Evolutionary conservation across 306 rosid species (phyloP).

Genomic region (Lathyrus aphaca): DNA sequence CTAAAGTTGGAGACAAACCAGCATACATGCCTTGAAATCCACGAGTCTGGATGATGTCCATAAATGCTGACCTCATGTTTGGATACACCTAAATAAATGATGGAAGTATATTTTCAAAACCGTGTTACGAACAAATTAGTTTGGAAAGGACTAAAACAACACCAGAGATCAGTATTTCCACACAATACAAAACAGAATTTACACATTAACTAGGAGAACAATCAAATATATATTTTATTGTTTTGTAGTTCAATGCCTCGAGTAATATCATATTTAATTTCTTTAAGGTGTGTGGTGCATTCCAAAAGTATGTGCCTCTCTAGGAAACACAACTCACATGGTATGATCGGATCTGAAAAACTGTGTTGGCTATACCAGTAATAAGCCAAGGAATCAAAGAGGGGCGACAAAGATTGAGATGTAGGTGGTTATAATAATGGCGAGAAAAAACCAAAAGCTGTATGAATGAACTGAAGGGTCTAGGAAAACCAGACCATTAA

Average conservation of each 20-base stretch:
- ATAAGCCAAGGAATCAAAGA: background rate
- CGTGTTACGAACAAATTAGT: constrained; percentile 17
- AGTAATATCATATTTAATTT: background rate
- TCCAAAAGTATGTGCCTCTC: background rate
- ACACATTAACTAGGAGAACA: constrained; percentile 2
- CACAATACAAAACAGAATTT: constrained; percentile 19
- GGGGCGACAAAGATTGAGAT: constrained; percentile 7
- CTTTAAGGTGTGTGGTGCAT: background rate
- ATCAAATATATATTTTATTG: background rate
- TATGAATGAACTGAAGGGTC: background rate
- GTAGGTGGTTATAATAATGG: background rate
- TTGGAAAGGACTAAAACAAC: constrained; percentile 23
- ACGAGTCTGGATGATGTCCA: constrained; percentile 64
- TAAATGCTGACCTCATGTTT: constrained; percentile 84
- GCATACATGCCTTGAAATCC: constrained; percentile 84
- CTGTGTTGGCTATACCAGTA: background rate
- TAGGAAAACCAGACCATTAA: background rate
- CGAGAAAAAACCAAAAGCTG: constrained; percentile 1
- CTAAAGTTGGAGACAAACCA: constrained; percentile 90
- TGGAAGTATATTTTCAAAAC: constrained; percentile 35
- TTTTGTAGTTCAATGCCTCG: constrained; percentile 5
- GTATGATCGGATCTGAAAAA: background rate
- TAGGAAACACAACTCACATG: background rate
- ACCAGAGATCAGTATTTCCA: constrained; percentile 13
- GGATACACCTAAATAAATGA: constrained; percentile 73